A percentile compares a stretch with the other conserved stretches of the same genome.
Conservation (phyloP, 768 basidiomycete species). For the Boletus reticuloceps region DNA sequence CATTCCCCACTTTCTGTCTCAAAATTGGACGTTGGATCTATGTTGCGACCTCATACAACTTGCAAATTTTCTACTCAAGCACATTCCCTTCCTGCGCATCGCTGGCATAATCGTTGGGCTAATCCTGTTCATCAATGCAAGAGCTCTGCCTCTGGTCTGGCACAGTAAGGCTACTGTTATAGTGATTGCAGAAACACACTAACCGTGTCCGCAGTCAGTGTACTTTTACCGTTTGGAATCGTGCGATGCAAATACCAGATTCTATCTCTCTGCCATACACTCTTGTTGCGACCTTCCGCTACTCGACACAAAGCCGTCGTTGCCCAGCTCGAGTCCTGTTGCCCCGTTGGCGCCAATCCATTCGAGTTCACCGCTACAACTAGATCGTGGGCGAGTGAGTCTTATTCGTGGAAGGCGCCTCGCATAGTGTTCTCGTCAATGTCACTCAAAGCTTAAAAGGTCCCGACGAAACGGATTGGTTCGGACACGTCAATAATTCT, state of each 20-base stretch:
- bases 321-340: constrained; percentile 9
- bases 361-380: constrained; percentile 7
- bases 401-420: not conserved
- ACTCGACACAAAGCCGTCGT: constrained; percentile 12
- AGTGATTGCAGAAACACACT: not conserved
- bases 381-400: constrained; percentile 17
- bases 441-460: constrained; percentile 7
- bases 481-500: constrained; percentile 16
- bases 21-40: not conserved
- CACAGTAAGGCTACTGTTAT: constrained; percentile 8
- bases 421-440: not conserved
- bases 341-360: constrained; percentile 16
- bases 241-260: constrained; percentile 8
- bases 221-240: constrained; percentile 12
- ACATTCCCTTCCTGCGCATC: not conserved
- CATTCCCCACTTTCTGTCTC: not conserved
- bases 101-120: not conserved
- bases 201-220: constrained; percentile 1
- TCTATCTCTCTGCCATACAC: constrained; percentile 1
- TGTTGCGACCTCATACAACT: not conserved
- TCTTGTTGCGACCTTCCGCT: constrained; percentile 6
- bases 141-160: constrained; percentile 13
- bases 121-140: constrained; percentile 11
- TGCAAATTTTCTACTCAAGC: not conserved
- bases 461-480: constrained; percentile 18